Evolutionary conservation across 2,329 filamentous ascomycete species (phyloP).

Genomic region (Dactylonectria estremocensis): DNA sequence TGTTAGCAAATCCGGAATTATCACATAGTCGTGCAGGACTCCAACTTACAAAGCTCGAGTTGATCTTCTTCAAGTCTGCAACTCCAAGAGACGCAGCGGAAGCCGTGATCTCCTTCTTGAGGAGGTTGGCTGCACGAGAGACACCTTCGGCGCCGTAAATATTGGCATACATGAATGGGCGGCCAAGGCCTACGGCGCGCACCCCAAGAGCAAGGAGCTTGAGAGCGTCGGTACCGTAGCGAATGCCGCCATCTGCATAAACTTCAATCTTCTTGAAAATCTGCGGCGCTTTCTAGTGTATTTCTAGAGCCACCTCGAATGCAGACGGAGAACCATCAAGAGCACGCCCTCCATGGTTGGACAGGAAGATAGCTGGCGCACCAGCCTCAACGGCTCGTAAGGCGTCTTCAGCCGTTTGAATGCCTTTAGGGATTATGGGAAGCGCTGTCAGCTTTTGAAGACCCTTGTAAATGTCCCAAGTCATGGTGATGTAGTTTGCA

Average conservation of each 20-base stretch:
- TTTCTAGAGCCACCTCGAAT: not conserved
- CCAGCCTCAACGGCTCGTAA: not conserved
- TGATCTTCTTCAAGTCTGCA: too few species aligned
- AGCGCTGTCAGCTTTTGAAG: too few species aligned
- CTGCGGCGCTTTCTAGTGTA: not conserved
- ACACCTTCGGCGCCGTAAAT: constrained; percentile 6
- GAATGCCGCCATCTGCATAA: constrained; percentile 56
- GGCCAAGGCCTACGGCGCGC: constrained; percentile 60
- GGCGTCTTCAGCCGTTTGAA: not conserved
- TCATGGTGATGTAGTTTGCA: too few species aligned
- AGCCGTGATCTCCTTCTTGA: too few species aligned
- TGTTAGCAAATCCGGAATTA: too few species aligned
- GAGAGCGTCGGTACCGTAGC: constrained; percentile 56
- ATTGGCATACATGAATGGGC: constrained; percentile 63
- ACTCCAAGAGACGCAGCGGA: too few species aligned
- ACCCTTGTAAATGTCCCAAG: too few species aligned
- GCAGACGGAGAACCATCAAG: not conserved
- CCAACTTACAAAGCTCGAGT: too few species aligned
- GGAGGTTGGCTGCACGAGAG: too few species aligned
- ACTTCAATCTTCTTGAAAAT: constrained; percentile 52
- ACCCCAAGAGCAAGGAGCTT: constrained; percentile 58
- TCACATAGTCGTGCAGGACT: too few species aligned
- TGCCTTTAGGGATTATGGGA: not conserved
- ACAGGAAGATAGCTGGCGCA: not conserved
- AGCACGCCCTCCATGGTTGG: not conserved